Evolutionary conservation across 2,329 filamentous ascomycete genomes (phyloP), one percentile per base, ranked within the genome.

Genomic region (Pseudogymnoascus verrucosus): DNA sequence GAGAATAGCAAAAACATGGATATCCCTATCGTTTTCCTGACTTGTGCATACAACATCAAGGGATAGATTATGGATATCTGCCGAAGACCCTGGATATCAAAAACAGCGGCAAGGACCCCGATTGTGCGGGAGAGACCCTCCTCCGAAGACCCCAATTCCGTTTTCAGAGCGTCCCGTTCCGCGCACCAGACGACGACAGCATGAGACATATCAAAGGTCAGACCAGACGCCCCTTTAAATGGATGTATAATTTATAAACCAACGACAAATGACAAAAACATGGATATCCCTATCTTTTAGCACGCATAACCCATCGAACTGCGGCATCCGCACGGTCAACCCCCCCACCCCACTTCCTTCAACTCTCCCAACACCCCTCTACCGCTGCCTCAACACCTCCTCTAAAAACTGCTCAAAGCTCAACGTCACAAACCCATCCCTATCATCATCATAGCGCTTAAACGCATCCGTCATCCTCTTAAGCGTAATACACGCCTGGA

Each of bases 381-480:
- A 86, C 75, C 76, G 86, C 76, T 86, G 84, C 73, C 83, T 83
- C 68, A 87, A 69, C 67, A 86, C 86, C 77, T 86, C 88, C 39
- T 86, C 87, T 72, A 92, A 77, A 74, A 92, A 92, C 71, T 92
- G 89, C 78, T 92, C 89, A 71, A 93, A 93, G 74, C 88, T 90
- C 62, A 93, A 77, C 3, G 89, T 93, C 69, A 93, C 90, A 75
- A 93, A 98, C 1, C 95, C 95, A 77, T 98, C 95, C 44, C 95
- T 85, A 76, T 99, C 95, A 71, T 96, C 90, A 70, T 99, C 95
- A 75, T 98, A 99, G 77, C 93, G 93, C 82, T 99, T 99, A 76
- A 99, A 99, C 28, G 96, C 92, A 76, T 99, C 95, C 65, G 95
- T 99, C 93, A 99, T 98, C 70, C 95, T 85, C 84, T 98, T 97